Evolutionary conservation across 345 rosid genomes (phyloP), one percentile per base, ranked within the genome.

Genomic region (Acer saccharum): DNA sequence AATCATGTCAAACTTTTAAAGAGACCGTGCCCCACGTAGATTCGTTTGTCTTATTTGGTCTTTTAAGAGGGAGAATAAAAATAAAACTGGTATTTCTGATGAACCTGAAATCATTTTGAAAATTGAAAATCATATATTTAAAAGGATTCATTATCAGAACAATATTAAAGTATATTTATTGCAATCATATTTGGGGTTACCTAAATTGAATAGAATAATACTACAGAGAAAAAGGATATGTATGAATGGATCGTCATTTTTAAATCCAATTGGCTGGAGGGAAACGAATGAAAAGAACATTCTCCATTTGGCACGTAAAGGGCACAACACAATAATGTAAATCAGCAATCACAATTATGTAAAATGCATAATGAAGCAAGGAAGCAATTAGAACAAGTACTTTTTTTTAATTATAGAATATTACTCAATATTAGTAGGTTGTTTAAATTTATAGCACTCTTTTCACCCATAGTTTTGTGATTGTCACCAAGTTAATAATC

Each of bases 21-120:
- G 10, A 64, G 18, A 21, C 27, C 62, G 46, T 18, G 25, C 58
- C 75, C 75, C 55, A n/a, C 57, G 14, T n/a, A 17, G 65, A 65
- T 71, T 63, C 71, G 39, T 39, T 77, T 23, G 80, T 65, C 80
- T 65, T 66, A 77, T 77, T 70, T 70, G 63, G 66, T 69, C 52
- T 9, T 60, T 48, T 52, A 55, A 50, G 25, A 18, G 21, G 39
- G 39, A 6, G 39, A 35, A 35, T 0, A 32, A 17, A 69, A 9
- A 18, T 18, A 20, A 58, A 58, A 58, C 27, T 58, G n/a, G 3
- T 50, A 14, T 13, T 54, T 17, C 58, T 14, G 58, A 16, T 54
- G 14, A 46, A 16, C 58, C 20, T 5, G 20, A 54, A 54, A 54
- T 16, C 58, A 54, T 54, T 54, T 54, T 50, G 11, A 8, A 43